phyloP scores from a whole-genome alignment of 1,284 basidiomycete species.

The Cystobasidium pallidum region DNA sequence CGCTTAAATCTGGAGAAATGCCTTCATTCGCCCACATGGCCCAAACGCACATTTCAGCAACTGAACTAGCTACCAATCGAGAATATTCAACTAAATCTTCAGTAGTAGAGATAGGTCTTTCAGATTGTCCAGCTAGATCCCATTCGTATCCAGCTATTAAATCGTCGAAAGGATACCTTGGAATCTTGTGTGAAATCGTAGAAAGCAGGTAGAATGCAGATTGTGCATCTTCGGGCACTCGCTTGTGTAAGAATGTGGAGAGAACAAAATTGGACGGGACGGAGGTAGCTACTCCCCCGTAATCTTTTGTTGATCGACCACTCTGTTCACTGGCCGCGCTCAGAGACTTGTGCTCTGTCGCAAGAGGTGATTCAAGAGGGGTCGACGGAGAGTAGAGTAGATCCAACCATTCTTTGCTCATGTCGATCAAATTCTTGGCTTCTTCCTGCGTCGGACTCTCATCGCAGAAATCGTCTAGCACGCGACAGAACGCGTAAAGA shows the following conservation, averaged over 20 bases:
- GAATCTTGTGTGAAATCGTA: slow-evolving; percentile 54
- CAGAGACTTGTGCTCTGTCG: not conserved
- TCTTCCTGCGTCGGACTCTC: slow-evolving; percentile 47
- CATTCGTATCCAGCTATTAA: slow-evolving; percentile 57
- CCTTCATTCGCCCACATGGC: slow-evolving; percentile 56
- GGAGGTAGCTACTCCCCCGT: slow-evolving; percentile 12
- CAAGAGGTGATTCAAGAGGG: not conserved
- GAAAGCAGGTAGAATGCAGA: slow-evolving; percentile 57
- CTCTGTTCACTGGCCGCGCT: not conserved
- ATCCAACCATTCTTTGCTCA: slow-evolving; percentile 42
- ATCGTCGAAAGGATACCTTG: slow-evolving; percentile 58
- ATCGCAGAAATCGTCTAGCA: slow-evolving; percentile 55
- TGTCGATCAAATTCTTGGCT: slow-evolving; percentile 46
- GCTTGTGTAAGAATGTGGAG: slow-evolving; percentile 45
- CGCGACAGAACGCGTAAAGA: slow-evolving; percentile 51
- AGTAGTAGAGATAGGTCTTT: slow-evolving; percentile 56
- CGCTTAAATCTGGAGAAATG: not conserved
- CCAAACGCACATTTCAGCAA: slow-evolving; percentile 59
- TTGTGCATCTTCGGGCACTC: slow-evolving; percentile 48
- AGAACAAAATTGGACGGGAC: slow-evolving; percentile 43
- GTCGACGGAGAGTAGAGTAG: slow-evolving; percentile 41
- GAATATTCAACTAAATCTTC: slow-evolving; percentile 58
- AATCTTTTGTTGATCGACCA: slow-evolving; percentile 13
- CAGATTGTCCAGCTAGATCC: slow-evolving; percentile 51
- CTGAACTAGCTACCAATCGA: slow-evolving; percentile 58